Percentiles rank a stretch among this genome's conserved stretches.
These are phyloP conservation scores for Piedraia hortae DNA, from an alignment of 2,329 filamentous ascomycete genomes.

Conservation along the genomic window DNA sequence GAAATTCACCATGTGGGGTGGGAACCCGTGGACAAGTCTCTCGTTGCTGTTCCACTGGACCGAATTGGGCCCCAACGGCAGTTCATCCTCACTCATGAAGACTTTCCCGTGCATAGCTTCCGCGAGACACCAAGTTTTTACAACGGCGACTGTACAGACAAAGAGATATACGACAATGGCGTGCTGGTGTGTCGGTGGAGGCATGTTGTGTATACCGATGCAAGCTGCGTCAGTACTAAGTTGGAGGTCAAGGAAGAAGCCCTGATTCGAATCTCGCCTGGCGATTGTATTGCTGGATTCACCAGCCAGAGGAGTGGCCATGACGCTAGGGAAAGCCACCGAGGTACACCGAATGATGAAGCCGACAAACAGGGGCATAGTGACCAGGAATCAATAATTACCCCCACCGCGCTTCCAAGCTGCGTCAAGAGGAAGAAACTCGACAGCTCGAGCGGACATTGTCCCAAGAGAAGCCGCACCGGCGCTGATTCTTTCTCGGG, in stretches of 20 bases:
- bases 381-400: too few species aligned
- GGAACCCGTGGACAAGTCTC: slow-evolving; percentile 1
- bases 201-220: slow-evolving; percentile 12
- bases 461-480: not conserved
- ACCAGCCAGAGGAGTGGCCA: not conserved
- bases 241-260: slow-evolving; percentile 1
- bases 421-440: not conserved
- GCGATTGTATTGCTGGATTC: slow-evolving; percentile 1
- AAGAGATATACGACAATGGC: slow-evolving; percentile 6
- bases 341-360: not conserved
- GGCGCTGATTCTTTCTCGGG: too few species aligned
- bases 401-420: not conserved
- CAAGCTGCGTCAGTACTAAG: too few species aligned
- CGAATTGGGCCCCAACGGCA: slow-evolving; percentile 5
- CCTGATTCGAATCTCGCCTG: slow-evolving; percentile 1
- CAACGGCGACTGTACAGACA: not conserved
- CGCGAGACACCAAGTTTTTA: slow-evolving; percentile 4
- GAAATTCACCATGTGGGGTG: not conserved
- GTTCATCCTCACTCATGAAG: slow-evolving; percentile 24
- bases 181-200: slow-evolving; percentile 28
- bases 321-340: not conserved
- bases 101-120: slow-evolving; percentile 1
- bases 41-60: slow-evolving; percentile 4
- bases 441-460: not conserved
- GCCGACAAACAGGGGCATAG: not conserved